These are phyloP conservation scores for Irpex lacteus DNA, from an alignment of 1,284 basidiomycete species.

Conservation along the genomic window DNA sequence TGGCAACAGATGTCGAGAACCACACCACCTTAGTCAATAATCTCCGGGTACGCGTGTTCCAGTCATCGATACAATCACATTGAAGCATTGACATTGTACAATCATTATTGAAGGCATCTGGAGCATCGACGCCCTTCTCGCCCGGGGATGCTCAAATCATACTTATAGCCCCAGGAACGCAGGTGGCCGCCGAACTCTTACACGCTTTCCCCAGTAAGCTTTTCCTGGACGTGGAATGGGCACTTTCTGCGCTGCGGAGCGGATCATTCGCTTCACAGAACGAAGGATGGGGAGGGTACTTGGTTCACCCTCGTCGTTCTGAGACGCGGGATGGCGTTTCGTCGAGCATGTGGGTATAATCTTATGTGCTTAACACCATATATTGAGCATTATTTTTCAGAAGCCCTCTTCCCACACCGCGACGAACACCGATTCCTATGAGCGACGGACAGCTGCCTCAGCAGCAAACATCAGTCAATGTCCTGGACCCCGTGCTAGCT, in stretches of 20 bases:
- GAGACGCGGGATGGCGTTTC: not conserved
- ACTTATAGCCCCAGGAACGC: conserved; percentile 50
- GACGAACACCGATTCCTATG: not conserved
- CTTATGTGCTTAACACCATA: not conserved
- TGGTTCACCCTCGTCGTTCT: conserved; percentile 14
- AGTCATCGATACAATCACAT: no score
- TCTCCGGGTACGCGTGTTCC: not conserved
- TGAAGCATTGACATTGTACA: not conserved
- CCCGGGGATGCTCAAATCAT: conserved; percentile 51
- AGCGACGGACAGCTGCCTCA: not conserved
- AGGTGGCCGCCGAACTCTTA: conserved; percentile 50
- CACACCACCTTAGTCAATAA: not conserved
- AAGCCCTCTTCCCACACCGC: not conserved
- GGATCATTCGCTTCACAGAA: conserved; percentile 44
- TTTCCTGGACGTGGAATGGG: conserved; percentile 35
- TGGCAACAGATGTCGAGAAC: not conserved
- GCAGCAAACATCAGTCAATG: not conserved
- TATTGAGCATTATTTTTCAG: not conserved
- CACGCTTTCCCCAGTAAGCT: conserved; percentile 50
- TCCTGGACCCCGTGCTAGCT: not conserved
- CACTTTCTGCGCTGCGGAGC: conserved; percentile 22
- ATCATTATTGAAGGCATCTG: conserved; percentile 39
- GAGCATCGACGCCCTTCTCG: conserved; percentile 46
- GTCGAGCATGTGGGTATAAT: not conserved
- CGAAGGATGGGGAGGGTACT: conserved; percentile 56